Evolutionary conservation across 139 green algal genomes (phyloP), one percentile per base, ranked within the genome.

Genomic region (Asterochloris sp.): DNA sequence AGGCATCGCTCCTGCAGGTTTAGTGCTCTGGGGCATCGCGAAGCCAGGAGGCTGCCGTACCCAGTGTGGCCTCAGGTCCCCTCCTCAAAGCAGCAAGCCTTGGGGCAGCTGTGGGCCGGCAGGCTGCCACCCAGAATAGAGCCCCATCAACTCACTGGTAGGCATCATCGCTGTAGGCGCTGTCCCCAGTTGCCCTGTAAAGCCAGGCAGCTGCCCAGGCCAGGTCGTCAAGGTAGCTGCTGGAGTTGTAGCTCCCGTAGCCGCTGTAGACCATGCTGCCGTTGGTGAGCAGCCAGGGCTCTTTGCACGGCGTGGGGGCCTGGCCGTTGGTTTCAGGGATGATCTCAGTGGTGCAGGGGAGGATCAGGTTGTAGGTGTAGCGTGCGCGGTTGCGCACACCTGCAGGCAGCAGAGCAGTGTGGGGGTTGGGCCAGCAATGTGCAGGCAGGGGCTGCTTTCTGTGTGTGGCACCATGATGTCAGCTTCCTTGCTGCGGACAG

Each of bases 161-260:
- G 16, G 86, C 84, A 23, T 80, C 67, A 13, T 29, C 16, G 19
- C 81, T 60, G 69, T 89, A 89, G 28, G 79, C 62, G 16, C 47
- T 19, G 62, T 87, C 83, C 11, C 74, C 77, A 11, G 87, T 91
- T 17, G 86, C 86, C 12, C 83, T 73, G 78, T 85, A 91, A 67
- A 92, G 74, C 87, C 87, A 92, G 23, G 64, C 78, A 21, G 88
- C 88, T 12, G 87, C 88, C 67, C 84, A 87, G 60, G 85, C 78
- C 11, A 92, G 73, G 60, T 92, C 83, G 73, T 92, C 88, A 10
- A 38, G 17, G 62, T 69, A 90, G 68, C 38, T 73, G 61, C 69
- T 85, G 67, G 60, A 84, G 77, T 85, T 82, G 78, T 89, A 91
- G 19, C 64, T 78, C 13, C 76, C 73, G 0, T 91, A 61, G 38